A percentile compares a stretch with the other conserved stretches of the same genome.
Conservation (phyloP, 2,329 filamentous ascomycete genomes). For the Oidium heveae region DNA sequence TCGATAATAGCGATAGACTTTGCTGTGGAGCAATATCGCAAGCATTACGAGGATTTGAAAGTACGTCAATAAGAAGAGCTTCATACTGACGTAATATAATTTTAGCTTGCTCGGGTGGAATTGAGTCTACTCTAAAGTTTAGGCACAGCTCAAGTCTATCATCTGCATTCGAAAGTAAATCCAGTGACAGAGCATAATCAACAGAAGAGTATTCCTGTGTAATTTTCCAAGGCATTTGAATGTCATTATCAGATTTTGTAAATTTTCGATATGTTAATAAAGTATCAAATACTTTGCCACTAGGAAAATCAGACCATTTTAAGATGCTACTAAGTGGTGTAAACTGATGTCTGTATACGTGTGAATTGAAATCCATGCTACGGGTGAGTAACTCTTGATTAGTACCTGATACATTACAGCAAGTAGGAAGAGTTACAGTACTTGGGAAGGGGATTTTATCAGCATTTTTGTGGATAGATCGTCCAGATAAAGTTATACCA, state of each 20-base stretch:
- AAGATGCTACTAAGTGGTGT: slow-evolving; percentile 48
- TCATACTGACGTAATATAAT: slow-evolving; percentile 51
- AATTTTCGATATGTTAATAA: slow-evolving; percentile 60
- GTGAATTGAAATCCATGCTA: slow-evolving; percentile 40
- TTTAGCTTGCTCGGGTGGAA: slow-evolving; percentile 42
- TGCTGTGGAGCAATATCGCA: slow-evolving; percentile 7
- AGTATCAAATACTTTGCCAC: slow-evolving; percentile 53
- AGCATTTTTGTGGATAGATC: slow-evolving; percentile 32
- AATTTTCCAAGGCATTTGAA: slow-evolving; percentile 27
- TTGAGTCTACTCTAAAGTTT: slow-evolving; percentile 34
- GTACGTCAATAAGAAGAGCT: slow-evolving; percentile 30
- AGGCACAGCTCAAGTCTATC: slow-evolving; percentile 33
- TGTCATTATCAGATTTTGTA: slow-evolving; percentile 7
- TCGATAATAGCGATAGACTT: slow-evolving; percentile 26
- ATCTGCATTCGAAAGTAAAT: slow-evolving; percentile 33
- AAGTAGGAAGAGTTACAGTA: slow-evolving; percentile 55
- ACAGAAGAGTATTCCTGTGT: slow-evolving; percentile 40
- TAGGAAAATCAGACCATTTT: slow-evolving; percentile 38
- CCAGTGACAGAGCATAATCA: slow-evolving; percentile 61
- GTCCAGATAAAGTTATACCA: slow-evolving; percentile 56
- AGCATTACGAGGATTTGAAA: slow-evolving; percentile 21
- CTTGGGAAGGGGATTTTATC: slow-evolving; percentile 45
- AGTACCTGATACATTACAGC: slow-evolving; percentile 26
- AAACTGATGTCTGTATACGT: slow-evolving; percentile 44
- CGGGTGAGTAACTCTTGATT: slow-evolving; percentile 30